Evolutionary conservation across 225 moss, liverwort and hornwort species (phyloP).

Genomic region (Straminergon stramineum): DNA sequence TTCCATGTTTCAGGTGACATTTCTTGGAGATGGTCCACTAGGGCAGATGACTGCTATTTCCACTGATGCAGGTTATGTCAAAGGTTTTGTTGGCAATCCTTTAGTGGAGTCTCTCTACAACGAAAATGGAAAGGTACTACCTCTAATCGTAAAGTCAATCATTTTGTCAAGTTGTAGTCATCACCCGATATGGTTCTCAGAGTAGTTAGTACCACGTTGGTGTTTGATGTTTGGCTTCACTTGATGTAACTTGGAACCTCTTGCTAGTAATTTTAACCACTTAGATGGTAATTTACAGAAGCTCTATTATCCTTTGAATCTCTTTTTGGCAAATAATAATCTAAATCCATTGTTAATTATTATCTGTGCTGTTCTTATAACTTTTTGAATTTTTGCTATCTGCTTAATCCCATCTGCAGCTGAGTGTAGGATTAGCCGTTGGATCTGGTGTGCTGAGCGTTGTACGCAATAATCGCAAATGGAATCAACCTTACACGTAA

Average conservation of each 20-base stretch:
- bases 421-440: slow-evolving; percentile 92
- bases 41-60: slow-evolving; percentile 90
- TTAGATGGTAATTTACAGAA: background rate
- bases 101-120: slow-evolving; percentile 60
- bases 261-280: background rate
- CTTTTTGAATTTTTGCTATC: background rate
- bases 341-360: background rate
- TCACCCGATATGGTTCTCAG: background rate
- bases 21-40: slow-evolving; percentile 84
- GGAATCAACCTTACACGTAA: slow-evolving; percentile 93
- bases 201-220: background rate
- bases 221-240: background rate
- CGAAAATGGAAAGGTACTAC: slow-evolving; percentile 64
- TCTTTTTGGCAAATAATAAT: background rate
- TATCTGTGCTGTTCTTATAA: background rate
- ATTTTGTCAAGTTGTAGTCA: background rate
- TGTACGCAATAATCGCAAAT: slow-evolving; percentile 64
- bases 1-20: slow-evolving; percentile 54
- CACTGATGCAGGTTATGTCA: slow-evolving; percentile 58
- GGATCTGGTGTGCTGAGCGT: slow-evolving; percentile 89
- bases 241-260: background rate
- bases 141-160: background rate
- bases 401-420: slow-evolving; percentile 36
- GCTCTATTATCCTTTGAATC: background rate
- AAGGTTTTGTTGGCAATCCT: slow-evolving; percentile 97